These are phyloP conservation scores for Tephrocybe sp. DNA, from an alignment of 768 basidiomycete species.

Conservation along the genomic window DNA sequence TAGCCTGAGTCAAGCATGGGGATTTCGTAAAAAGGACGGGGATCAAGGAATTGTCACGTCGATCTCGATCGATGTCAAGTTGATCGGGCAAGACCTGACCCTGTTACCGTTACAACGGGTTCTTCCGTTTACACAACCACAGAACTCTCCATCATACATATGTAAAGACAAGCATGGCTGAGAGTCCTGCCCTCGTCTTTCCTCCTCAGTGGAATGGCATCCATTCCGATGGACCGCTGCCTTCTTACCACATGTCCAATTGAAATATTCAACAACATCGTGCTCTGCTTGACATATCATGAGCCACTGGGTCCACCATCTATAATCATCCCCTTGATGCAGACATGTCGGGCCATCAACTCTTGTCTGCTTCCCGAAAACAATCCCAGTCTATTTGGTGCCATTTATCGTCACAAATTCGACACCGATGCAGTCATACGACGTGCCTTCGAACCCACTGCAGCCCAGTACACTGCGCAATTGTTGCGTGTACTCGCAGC, in stretches of 20 bases:
- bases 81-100: background rate
- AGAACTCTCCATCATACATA: background rate
- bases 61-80: background rate
- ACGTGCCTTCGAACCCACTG: slow-evolving; percentile 41
- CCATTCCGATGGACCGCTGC: background rate
- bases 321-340: slow-evolving; percentile 48
- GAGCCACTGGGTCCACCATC: slow-evolving; percentile 46
- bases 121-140: slow-evolving; percentile 1
- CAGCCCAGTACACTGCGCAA: slow-evolving; percentile 33
- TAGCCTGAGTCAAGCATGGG: no score
- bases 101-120: slow-evolving; percentile 1
- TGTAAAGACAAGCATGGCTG: background rate
- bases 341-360: slow-evolving; percentile 41
- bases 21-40: background rate
- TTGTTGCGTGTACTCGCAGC: slow-evolving; percentile 34
- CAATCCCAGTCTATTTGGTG: slow-evolving; percentile 44
- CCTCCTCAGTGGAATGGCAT: background rate
- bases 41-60: background rate
- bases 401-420: slow-evolving; percentile 57
- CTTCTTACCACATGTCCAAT: slow-evolving; percentile 5
- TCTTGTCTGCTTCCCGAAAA: slow-evolving; percentile 27
- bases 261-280: slow-evolving; percentile 38
- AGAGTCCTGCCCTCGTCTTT: background rate
- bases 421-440: slow-evolving; percentile 52
- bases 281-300: slow-evolving; percentile 42